Conservation (phyloP, 192 early-diverging fungal genomes). For the Thamnidium elegans region DNA sequence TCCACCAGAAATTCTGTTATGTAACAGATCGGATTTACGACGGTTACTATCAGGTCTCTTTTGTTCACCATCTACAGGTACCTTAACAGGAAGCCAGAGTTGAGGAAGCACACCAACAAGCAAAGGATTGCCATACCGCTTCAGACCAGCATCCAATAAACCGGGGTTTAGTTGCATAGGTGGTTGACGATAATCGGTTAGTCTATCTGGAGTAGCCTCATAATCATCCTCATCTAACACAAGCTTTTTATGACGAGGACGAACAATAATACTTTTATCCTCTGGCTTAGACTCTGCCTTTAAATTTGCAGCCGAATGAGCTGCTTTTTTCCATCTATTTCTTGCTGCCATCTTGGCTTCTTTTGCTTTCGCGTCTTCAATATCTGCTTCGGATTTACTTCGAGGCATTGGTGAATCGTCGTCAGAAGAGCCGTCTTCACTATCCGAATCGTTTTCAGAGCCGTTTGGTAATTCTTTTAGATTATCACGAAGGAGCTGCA, state of each 20-base stretch:
- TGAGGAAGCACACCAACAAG: constrained; percentile 62
- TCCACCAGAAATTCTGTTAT: background rate
- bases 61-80: background rate
- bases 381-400: background rate
- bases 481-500: constrained; percentile 27
- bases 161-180: constrained; percentile 63
- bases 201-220: constrained; percentile 53
- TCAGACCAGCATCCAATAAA: constrained; percentile 63
- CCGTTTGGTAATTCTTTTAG: constrained; percentile 6
- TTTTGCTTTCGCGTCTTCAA: background rate
- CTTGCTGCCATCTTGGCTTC: background rate
- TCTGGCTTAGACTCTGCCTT: background rate
- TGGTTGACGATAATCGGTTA: constrained; percentile 70
- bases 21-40: background rate
- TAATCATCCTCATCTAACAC: constrained; percentile 60
- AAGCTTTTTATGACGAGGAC: background rate
- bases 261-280: background rate
- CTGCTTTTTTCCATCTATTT: constrained; percentile 5
- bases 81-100: constrained; percentile 67
- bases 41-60: background rate
- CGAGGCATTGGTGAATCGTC: too few relatives aligned
- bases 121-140: constrained; percentile 60
- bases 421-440: background rate
- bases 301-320: background rate
- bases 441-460: background rate